Evolutionary conservation across 2,329 filamentous ascomycete genomes (phyloP), one percentile per base, ranked within the genome.

Genomic region (Juglanconis oblonga): DNA sequence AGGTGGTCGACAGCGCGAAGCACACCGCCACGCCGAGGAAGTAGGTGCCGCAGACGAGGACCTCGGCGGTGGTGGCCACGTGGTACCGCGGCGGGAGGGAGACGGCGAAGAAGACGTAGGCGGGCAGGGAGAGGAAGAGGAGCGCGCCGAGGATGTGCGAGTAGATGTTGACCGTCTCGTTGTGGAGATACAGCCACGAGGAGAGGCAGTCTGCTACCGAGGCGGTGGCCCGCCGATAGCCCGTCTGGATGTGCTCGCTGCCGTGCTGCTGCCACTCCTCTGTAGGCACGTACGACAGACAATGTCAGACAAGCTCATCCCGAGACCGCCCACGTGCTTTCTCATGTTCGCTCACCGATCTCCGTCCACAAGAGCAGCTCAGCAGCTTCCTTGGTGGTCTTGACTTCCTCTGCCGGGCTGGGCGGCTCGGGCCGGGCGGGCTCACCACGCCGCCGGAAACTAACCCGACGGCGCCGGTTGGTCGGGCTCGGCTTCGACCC

Each of bases 1-100:
- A 87, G 5, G 80, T 81, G 5, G 76, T 72, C 2, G 80, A 82
- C 0, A 81, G 67, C 6, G 71, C 61, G 64, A 82, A 81, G 64
- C 78, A 82, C 52, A 74, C 65, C 5, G 73, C 73, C 9, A 80
- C 77, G 6, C 78, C 78, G 14, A 72, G 60, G 57, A 79, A 77
- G 66, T 77, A 81, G 31, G 69, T 68, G 6, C 69, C 70, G 64
- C 75, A 80, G 10, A 78, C 78, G 2, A 75, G n/a, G 31, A 77
- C 64, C 59, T 80, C 78, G 35, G 66, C 68, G 2, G 64, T 58
- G 1, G 68, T 72, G 45, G 75, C 76, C 3, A 73, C 57, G 13
- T 64, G 66, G 63, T 74, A 76, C 24, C 75, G 68, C 5, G 72
- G 69, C 6, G 71, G 70, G 4, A 79, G 67, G 5, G 47, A 44